A percentile compares a stretch with the other conserved stretches of the same genome.
phyloP scores from a whole-genome alignment of 2,329 filamentous ascomycete genomes.

The Clonostachys chloroleuca region DNA sequence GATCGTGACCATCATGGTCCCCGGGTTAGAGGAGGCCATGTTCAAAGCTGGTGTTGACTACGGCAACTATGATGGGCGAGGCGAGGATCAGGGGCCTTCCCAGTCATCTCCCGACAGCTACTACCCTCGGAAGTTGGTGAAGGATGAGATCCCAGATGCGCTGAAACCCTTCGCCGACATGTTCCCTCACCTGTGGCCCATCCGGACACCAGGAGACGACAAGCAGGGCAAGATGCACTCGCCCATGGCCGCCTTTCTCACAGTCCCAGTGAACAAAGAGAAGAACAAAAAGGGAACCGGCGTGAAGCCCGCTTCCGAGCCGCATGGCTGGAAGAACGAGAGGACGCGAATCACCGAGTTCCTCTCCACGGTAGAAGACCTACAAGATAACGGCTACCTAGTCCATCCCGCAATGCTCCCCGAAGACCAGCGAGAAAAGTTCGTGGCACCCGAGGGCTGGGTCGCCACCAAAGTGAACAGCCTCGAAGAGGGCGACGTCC shows the following conservation, averaged over 20 bases:
- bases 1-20: constrained; percentile 87
- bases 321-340: constrained; percentile 66
- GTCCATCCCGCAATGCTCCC: constrained; percentile 75
- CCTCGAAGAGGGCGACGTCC: constrained; percentile 62
- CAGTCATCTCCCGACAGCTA: constrained; percentile 53
- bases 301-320: constrained; percentile 57
- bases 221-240: constrained; percentile 79
- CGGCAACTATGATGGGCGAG: constrained; percentile 28
- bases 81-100: constrained; percentile 20
- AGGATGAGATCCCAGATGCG: constrained; percentile 44
- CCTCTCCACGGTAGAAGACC: constrained; percentile 65
- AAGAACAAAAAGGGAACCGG: constrained; percentile 49
- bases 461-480: constrained; percentile 68
- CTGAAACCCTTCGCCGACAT: constrained; percentile 71
- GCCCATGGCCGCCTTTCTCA: constrained; percentile 79
- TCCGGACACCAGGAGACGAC: constrained; percentile 82
- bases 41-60: constrained; percentile 62
- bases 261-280: constrained; percentile 66
- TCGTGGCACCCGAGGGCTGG: constrained; percentile 67
- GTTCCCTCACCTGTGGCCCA: constrained; percentile 85
- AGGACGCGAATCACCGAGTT: constrained; percentile 81
- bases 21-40: constrained; percentile 86
- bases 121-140: constrained; percentile 49
- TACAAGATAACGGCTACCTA: constrained; percentile 78
- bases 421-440: constrained; percentile 47